Base-by-base conservation (phyloP, 495 filamentous ascomycete species). In the Xylaria scruposa region DNA sequence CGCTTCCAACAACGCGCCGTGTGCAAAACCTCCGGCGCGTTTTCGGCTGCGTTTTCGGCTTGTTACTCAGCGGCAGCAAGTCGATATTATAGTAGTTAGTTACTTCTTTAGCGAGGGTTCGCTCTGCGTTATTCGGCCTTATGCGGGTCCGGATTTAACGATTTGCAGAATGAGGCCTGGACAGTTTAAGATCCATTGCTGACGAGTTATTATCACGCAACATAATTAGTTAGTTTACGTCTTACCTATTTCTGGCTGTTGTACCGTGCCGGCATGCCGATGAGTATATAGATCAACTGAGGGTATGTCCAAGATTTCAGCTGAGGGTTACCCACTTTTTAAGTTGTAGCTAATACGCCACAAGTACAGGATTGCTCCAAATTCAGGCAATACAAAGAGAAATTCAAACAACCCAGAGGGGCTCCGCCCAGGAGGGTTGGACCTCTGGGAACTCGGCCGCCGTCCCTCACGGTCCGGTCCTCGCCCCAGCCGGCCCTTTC, bases 181-280 rank as follows among this genome's bases (percentile, higher is more conserved):
- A 42, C 38, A 42, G 9, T 10, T 42, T 54, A 42, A 40, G 31
- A 67, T 67, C 10, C 63, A 36, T 40, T 49, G 63, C 61, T 64
- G 26, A 64, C 40, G 40, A 38, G 63, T 40, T 67, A 67, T 51
- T 53, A 24, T 36, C 46, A 31, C 44, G 31, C 36, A 44, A 44
- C 51, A 40, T 47, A 26, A 47, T 36, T 53, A 42, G 33, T 42
- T 24, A 56, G 47, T 31, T 31, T 67, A 26, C 21, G 21, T 36
- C n/a, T 31, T 56, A 26, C 49, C 65, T 56, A 7, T 31, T 47
- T 42, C 47, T 53, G 40, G 24, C 8, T 19, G 49, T 67, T 54
- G 47, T 24, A 53, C 21, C 24, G 42, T 26, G 42, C 58, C 17
- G 63, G 36, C 21, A 29, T 67, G 65, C 65, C 36, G 65, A 67